phyloP scores from a whole-genome alignment of 2,329 filamentous ascomycete genomes.

The Hirsutella rhossiliensis region DNA sequence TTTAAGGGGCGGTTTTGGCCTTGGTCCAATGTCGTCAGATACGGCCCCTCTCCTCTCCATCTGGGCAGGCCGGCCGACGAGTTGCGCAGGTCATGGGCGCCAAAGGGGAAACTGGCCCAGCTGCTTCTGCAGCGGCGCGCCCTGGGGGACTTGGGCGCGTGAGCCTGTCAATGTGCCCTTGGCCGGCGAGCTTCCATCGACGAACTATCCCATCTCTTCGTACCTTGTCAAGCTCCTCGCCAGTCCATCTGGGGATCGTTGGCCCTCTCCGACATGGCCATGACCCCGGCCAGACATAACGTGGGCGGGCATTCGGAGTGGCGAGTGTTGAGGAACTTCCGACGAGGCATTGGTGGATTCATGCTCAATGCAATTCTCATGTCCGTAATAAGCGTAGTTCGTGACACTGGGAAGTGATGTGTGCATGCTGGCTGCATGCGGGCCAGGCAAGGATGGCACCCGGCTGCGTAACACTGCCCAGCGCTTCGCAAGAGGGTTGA shows the following conservation, averaged over 20 bases:
- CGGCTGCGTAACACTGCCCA: conserved; percentile 6
- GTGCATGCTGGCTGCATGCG: conserved; percentile 7
- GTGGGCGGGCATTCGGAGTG: conserved; percentile 4
- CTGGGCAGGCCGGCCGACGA: background rate
- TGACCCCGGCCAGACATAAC: conserved; percentile 3
- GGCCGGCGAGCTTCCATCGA: too few species aligned
- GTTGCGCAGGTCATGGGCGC: background rate
- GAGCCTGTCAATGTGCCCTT: too few species aligned
- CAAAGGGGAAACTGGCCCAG: background rate
- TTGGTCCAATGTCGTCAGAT: conserved; percentile 1
- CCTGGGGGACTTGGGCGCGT: background rate
- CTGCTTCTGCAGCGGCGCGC: background rate
- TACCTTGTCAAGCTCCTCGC: background rate
- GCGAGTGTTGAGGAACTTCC: conserved; percentile 7
- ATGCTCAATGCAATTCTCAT: conserved; percentile 4
- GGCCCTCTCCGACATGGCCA: conserved; percentile 5
- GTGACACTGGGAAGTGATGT: conserved; percentile 5
- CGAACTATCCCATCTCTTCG: too few species aligned
- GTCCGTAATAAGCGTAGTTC: conserved; percentile 5
- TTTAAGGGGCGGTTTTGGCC: conserved; percentile 5
- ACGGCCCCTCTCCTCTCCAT: background rate
- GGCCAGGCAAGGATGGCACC: conserved; percentile 6
- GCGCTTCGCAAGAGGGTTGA: conserved; percentile 5
- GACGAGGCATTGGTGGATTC: conserved; percentile 6
- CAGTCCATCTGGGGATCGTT: too few species aligned